Evolutionary conservation across 306 rosid species (phyloP), one percentile per base, ranked within the genome.

Genomic region (Glycine soja): DNA sequence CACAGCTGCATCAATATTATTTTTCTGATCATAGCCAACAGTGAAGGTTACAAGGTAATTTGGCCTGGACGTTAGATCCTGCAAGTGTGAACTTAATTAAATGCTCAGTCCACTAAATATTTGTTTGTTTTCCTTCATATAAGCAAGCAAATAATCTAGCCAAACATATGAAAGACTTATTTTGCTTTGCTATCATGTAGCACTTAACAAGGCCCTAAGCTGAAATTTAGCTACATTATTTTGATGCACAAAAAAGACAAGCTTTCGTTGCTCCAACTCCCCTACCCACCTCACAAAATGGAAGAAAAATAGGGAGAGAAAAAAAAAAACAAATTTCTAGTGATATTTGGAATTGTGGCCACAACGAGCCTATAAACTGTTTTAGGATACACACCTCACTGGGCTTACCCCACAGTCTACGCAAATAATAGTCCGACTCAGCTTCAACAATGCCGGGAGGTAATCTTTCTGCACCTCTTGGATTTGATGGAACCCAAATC

Each of bases 401-500:
- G 64, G 99, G 99, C 52, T 92, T 84, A 46, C 99, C 99, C 99
- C 99, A 95, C 87, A 95, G 84, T 89, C 98, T 92, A 74, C 88
- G 95, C 75, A 88, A 85, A 86, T 93, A 88, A 68, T 84, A 87
- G 79, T 95, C 99, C 0, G 99, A 89, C 50, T 90, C 91, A 6
- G 94, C 93, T 72, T 82, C 94, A 86, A 93, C 85, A 72, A 95
- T 93, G 78, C 96, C 92, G 2, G 97, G 97, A 32, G 99, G 92
- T 81, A 95, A 77, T 82, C 86, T 89, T 88, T 95, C 99, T 43
- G 98, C 98, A 65, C 99, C 99, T 88, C 86, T 90, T 68, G 98
- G 99, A 90, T 95, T 93, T 80, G 98, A 90, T 76, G 98, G 88
- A 79, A 78, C 98, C 99, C 98, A 96, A 75, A 92, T 92, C 99